Evolutionary conservation across 441 rosid genomes (phyloP).

Genomic region (Corymbia calophylla): DNA sequence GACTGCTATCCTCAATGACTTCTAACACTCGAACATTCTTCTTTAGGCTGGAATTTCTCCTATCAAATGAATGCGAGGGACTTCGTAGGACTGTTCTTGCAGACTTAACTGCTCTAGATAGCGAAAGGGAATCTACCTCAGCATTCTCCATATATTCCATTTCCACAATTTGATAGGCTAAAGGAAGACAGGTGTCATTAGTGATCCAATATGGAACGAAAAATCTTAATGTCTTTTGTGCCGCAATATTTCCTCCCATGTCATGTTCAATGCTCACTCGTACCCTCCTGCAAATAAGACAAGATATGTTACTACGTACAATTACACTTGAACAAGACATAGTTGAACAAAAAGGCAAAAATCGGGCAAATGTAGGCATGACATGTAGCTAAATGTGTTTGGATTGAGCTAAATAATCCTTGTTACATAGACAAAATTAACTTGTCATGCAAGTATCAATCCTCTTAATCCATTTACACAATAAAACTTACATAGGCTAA

Average conservation of each 20-base stretch:
- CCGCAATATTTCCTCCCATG: constrained; percentile 84
- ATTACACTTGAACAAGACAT: neutral
- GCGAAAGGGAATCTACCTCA: constrained; percentile 48
- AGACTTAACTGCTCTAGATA: constrained; percentile 73
- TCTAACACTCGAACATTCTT: constrained; percentile 80
- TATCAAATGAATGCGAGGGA: constrained; percentile 49
- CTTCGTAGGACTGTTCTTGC: constrained; percentile 50
- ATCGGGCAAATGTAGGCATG: neutral
- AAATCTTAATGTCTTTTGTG: constrained; percentile 80
- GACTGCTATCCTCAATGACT: constrained; percentile 84
- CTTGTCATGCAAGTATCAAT: neutral
- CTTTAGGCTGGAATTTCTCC: constrained; percentile 40
- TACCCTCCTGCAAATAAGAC: constrained; percentile 62
- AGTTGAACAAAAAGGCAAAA: neutral
- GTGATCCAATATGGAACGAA: constrained; percentile 98
- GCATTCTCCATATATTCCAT: constrained; percentile 66
- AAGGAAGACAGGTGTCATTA: constrained; percentile 72
- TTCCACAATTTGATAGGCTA: constrained; percentile 87
- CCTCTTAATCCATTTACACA: neutral
- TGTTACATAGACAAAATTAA: neutral
- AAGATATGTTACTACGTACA: neutral
- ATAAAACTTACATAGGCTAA: neutral
- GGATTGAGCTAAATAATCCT: neutral
- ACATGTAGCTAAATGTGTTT: neutral
- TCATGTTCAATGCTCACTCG: constrained; percentile 94